Evolutionary conservation across 1,139 yeast species (phyloP), one percentile per base, ranked within the genome.

Genomic region (Scheffersomyces stambukii): DNA sequence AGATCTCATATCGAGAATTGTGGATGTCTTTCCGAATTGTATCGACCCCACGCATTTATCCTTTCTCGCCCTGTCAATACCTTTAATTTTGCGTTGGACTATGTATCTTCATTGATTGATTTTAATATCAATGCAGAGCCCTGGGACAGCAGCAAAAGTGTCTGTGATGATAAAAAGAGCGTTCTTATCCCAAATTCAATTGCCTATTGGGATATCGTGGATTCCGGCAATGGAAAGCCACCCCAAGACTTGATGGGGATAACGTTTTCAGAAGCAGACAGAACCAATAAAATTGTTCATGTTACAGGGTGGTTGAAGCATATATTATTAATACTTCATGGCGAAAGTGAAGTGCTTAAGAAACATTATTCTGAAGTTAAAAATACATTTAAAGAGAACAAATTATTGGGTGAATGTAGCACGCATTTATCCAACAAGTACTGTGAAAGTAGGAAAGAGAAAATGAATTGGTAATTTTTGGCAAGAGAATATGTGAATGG

Each of bases 1-100:
- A 41, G 67, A 30, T 64, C 68, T 4, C 66, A 61, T 37, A 37
- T 54, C 12, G 40, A 42, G 17, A 28, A 45, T 8, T 62, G 69
- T 42, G 66, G 66, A 3, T 62, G 69, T 41, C 58, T 65, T 4
- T 14, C 22, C 7, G 50, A 44, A 27, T 30, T 47, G 19, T 45
- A 44, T 27, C 36, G 53, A 15, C 53, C 53, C 2, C 52, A 48
- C 26, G 33, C 43, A 4, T 38, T 45, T 15, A 33, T 48, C 14
- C 30, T 48, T 3, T 45, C 53, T 8, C 38, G 43, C 19, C 35
- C 31, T 13, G 23, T 10, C 29, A 29, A 9, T 8, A 10, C 25
- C 4, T 11, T 16, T 4, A 24, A 36, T n/a, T 48, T 36, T 24
- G 31, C 35, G 9, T 28, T 48, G 23, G 43, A 41, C 17, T 48